A percentile compares a stretch with the other conserved stretches of the same genome.
Conservation (phyloP, 306 rosid genomes). For the Chamaecrista fasciculata region DNA sequence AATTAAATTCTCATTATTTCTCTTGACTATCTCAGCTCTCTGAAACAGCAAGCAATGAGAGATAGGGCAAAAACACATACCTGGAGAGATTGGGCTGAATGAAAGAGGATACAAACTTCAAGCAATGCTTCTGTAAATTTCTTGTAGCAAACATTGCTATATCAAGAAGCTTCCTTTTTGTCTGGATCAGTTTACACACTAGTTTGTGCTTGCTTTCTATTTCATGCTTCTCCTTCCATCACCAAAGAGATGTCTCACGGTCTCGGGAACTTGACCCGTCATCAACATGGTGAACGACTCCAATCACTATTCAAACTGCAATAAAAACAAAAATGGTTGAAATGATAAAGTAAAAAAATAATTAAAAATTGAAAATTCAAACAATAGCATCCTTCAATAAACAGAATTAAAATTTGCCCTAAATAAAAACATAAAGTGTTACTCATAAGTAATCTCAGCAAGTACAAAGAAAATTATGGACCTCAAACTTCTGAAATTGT, state of each 20-base stretch:
- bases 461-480: no score
- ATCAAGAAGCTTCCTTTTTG: slow-evolving; percentile 2
- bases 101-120: slow-evolving; percentile 50
- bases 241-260: not conserved
- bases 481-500: no score
- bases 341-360: no score
- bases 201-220: not conserved
- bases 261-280: no score
- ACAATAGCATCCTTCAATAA: no score
- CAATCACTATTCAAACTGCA: no score
- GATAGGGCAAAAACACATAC: slow-evolving; percentile 36
- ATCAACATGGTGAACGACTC: no score
- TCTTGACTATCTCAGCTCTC: slow-evolving; percentile 2
- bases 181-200: not conserved
- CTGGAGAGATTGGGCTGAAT: slow-evolving; percentile 51
- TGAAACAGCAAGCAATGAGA: not conserved
- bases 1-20: not conserved
- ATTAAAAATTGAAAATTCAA: no score
- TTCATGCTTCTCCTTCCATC: slow-evolving; percentile 11
- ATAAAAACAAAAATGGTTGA: no score
- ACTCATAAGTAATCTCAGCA: no score
- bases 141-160: slow-evolving; percentile 59
- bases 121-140: slow-evolving; percentile 51
- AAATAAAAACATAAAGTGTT: no score
- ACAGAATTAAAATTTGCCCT: no score